phyloP scores from a whole-genome alignment of 345 rosid genomes.

The Eutrema yunnanense region DNA sequence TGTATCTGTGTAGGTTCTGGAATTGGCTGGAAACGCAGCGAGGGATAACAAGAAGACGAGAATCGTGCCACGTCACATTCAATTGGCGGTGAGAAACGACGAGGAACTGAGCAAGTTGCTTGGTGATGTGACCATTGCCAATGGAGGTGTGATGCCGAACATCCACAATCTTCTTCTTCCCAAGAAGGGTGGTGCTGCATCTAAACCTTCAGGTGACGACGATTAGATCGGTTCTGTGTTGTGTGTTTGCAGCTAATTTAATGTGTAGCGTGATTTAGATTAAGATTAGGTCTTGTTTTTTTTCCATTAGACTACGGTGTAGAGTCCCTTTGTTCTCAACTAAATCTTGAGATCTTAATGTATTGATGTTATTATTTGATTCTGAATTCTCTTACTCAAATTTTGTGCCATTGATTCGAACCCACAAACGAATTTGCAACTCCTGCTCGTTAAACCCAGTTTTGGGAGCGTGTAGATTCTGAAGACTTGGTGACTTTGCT shows the following conservation, averaged over 20 bases:
- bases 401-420: not conserved
- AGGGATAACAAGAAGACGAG: conserved; percentile 89
- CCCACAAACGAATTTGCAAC: not conserved
- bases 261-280: not conserved
- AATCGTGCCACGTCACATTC: conserved; percentile 88
- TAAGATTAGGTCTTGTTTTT: not conserved
- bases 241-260: not conserved
- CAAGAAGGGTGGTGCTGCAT: conserved; percentile 56
- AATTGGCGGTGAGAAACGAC: conserved; percentile 81
- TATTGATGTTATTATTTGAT: not conserved
- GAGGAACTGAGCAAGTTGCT: conserved; percentile 91
- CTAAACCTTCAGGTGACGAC: conserved; percentile 50
- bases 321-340: not conserved
- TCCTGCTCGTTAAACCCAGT: not conserved
- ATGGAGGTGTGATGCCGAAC: conserved; percentile 96
- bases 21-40: conserved; percentile 88
- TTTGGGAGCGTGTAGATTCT: not conserved
- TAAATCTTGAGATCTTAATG: not conserved
- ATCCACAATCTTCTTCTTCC: conserved; percentile 90
- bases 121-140: conserved; percentile 87
- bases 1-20: conserved; percentile 52
- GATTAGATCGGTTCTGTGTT: conserved; percentile 27
- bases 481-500: not conserved
- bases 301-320: not conserved
- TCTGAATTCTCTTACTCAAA: not conserved